These are phyloP conservation scores for Digitaria exilis DNA, from an alignment of 202 grass and related monocot genomes.

Conservation along the genomic window DNA sequence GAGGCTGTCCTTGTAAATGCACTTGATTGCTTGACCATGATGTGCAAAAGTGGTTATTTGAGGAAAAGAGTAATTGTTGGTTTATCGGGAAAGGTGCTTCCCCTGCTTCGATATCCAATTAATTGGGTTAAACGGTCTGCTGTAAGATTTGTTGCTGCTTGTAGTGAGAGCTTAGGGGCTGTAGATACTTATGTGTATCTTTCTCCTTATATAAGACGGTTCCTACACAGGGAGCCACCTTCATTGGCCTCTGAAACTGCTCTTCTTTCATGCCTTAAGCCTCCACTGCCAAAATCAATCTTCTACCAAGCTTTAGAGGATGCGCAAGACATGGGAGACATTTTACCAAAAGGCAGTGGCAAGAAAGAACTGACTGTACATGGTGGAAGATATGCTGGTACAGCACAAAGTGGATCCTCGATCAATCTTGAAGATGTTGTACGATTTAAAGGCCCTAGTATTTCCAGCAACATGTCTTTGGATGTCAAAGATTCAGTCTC, in stretches of 20 bases:
- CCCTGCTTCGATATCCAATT: conserved; percentile 84
- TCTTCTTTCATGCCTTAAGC: conserved; percentile 78
- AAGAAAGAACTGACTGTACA: conserved; percentile 58
- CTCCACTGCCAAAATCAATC: conserved; percentile 80
- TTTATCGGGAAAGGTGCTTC: conserved; percentile 76
- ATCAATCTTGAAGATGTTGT: conserved; percentile 49
- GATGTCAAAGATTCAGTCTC: conserved; percentile 68
- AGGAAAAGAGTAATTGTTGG: conserved; percentile 83
- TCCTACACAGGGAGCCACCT: conserved; percentile 80
- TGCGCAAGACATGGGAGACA: conserved; percentile 71
- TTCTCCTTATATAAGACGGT: conserved; percentile 71
- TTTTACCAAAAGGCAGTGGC: conserved; percentile 52
- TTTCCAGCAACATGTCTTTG: conserved; percentile 46
- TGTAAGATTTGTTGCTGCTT: conserved; percentile 78
- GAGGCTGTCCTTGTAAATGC: conserved; percentile 87
- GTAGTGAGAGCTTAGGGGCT: conserved; percentile 81
- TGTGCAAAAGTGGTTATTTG: conserved; percentile 81
- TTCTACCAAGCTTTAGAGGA: conserved; percentile 87
- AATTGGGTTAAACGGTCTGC: conserved; percentile 90
- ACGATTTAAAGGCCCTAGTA: conserved; percentile 44
- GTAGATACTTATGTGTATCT: conserved; percentile 93
- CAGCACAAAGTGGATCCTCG: conserved; percentile 34
- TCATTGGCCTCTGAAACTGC: conserved; percentile 72
- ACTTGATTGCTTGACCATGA: conserved; percentile 87
- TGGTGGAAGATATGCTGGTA: conserved; percentile 46